Conservation (phyloP, 2,329 filamentous ascomycete genomes). For the Penicillium sp. region DNA sequence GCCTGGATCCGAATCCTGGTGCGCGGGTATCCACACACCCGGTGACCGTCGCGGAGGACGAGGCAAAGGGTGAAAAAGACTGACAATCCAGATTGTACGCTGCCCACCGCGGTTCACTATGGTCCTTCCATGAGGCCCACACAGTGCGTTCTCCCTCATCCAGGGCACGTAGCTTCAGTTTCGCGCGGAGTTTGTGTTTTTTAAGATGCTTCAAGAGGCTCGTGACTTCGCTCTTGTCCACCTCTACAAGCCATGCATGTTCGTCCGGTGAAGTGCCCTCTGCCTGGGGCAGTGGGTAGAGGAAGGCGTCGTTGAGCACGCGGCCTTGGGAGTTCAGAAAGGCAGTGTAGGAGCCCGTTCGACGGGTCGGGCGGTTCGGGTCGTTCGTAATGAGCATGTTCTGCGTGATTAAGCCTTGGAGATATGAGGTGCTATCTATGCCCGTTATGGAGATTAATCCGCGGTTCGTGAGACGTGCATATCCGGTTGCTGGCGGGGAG, state of each 20-base stretch:
- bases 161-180: conserved; percentile 61
- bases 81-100: conserved; percentile 33
- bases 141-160: conserved; percentile 57
- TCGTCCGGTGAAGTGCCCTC: too few species aligned
- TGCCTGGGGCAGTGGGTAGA: conserved; percentile 57
- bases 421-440: conserved; percentile 68
- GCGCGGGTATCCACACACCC: conserved; percentile 35
- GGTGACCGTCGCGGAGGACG: conserved; percentile 20
- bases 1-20: conserved; percentile 33
- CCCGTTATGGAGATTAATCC: conserved; percentile 72
- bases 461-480: conserved; percentile 57
- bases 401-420: conserved; percentile 79
- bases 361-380: conserved; percentile 28
- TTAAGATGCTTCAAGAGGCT: conserved; percentile 63
- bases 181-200: conserved; percentile 75
- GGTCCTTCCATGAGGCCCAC: conserved; percentile 66
- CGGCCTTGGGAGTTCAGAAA: conserved; percentile 81
- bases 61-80: conserved; percentile 25
- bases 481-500: conserved; percentile 38
- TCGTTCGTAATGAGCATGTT: conserved; percentile 49
- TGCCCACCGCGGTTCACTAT: conserved; percentile 30
- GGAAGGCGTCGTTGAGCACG: conserved; percentile 78
- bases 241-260: conserved; percentile 65
- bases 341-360: conserved; percentile 62
- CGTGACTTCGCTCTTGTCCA: conserved; percentile 59